phyloP scores from a whole-genome alignment of 2,329 filamentous ascomycete species.

The Uncinocarpus reesii region DNA sequence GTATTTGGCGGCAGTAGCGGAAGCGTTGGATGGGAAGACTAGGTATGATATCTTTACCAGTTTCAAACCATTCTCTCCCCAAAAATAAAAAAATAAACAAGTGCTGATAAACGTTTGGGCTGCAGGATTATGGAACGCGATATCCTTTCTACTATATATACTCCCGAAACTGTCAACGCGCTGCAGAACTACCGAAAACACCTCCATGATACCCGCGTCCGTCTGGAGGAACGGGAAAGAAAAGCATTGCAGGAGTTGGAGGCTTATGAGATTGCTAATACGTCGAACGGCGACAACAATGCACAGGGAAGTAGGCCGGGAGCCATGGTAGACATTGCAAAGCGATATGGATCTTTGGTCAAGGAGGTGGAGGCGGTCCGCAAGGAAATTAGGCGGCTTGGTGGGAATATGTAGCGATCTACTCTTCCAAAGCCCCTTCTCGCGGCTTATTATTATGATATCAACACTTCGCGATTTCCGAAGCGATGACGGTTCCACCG shows the following conservation, averaged over 20 bases:
- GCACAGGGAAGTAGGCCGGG: conserved; percentile 8
- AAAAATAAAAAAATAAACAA: background rate
- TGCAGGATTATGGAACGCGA: conserved; percentile 29
- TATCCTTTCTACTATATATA: conserved; percentile 30
- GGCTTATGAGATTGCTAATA: conserved; percentile 27
- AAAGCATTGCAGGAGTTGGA: conserved; percentile 27
- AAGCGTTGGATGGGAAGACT: conserved; percentile 30
- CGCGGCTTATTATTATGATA: no score
- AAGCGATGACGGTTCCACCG: no score
- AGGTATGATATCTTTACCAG: conserved; percentile 22
- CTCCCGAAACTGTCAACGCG: conserved; percentile 28
- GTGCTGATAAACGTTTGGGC: background rate
- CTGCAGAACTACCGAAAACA: conserved; percentile 28
- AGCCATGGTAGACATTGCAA: conserved; percentile 30
- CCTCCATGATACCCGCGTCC: conserved; percentile 22
- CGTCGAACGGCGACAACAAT: background rate
- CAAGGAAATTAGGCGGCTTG: conserved; percentile 28
- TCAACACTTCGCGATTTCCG: no score
- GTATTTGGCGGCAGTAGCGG: conserved; percentile 31
- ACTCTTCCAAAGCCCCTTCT: no score
- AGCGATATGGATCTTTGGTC: conserved; percentile 30
- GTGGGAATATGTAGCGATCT: conserved; percentile 12
- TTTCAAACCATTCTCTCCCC: background rate
- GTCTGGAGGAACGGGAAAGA: conserved; percentile 25
- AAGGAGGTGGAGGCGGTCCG: conserved; percentile 31